phyloP scores from a whole-genome alignment of 176 grass and related monocot species.

The Carex kokanica region DNA sequence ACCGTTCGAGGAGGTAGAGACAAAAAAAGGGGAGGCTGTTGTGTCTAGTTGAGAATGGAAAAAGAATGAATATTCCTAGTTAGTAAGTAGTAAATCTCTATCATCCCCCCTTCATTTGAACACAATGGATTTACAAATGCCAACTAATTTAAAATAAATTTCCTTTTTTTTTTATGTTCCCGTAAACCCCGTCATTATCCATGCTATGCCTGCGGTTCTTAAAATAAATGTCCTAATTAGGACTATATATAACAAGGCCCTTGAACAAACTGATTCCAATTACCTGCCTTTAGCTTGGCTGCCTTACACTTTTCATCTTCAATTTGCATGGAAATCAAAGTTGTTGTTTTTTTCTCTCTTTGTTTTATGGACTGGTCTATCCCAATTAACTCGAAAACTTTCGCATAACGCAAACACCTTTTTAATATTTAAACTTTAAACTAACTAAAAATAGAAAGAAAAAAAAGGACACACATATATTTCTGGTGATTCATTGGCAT shows the following conservation, averaged over 20 bases:
- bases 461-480: too few relatives aligned
- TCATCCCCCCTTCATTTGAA: neutral
- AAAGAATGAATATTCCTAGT: neutral
- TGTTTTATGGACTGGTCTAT: neutral
- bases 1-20: too few relatives aligned
- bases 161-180: neutral
- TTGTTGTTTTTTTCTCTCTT: neutral
- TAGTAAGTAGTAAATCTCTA: neutral
- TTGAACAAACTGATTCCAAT: neutral
- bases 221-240: neutral
- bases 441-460: too few relatives aligned
- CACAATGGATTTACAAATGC: neutral
- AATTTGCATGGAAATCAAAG: neutral
- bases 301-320: neutral
- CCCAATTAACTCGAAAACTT: neutral
- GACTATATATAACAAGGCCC: neutral
- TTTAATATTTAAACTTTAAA: neutral
- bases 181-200: too few relatives aligned
- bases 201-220: neutral
- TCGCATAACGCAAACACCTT: neutral
- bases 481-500: too few relatives aligned
- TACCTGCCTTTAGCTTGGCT: neutral
- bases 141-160: neutral
- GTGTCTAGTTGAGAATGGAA: too few relatives aligned
- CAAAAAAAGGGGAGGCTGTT: too few relatives aligned